Evolutionary conservation across 257 asterid genomes (phyloP), one percentile per base, ranked within the genome.

Genomic region (Nicotiana tabacum): DNA sequence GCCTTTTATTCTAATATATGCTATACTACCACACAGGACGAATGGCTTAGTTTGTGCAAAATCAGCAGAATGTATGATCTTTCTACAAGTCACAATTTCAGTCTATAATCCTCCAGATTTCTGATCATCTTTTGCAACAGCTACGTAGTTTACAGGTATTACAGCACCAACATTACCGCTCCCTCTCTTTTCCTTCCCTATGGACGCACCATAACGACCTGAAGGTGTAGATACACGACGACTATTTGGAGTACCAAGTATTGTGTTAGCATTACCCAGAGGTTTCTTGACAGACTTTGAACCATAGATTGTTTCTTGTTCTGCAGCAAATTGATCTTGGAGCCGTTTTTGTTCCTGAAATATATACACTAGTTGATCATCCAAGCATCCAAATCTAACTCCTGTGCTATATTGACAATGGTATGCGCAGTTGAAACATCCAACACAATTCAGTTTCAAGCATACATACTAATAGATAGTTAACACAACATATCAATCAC

Each of bases 331-430:
- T 81, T 93, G 97, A 82, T 92, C 95, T 83, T 90, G 93, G 67
- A 88, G 88, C 85, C 92, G 91, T 91, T 87, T 93, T 86, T 92
- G 96, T 84, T 92, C 97, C 97, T 93, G 78, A 70, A 55, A 66
- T 27, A 80, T 53, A n/a, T 6, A 62, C 21, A 67, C 46, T 48
- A 53, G 17, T 48, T 39, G 27, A 29, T 10, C 35, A 37, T 53
- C 35, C 61, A 48, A 46, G 56, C 13, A 16, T 16, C 55, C 30
- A 84, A 55, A 27, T 48, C 80, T 24, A 21, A 46, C 17, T 72
- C n/a, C 32, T 12, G 21, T 37, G 17, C 33, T 39, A 21, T 39
- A 46, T 46, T 66, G 37, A 60, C 39, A 21, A n/a, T n/a, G 29
- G 80, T 37, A 60, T 37, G 16, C 66, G 29, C 18, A 15, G 61